These are phyloP conservation scores for Marsdenia floribunda DNA, from an alignment of 257 asterid genomes.

Conservation along the genomic window DNA sequence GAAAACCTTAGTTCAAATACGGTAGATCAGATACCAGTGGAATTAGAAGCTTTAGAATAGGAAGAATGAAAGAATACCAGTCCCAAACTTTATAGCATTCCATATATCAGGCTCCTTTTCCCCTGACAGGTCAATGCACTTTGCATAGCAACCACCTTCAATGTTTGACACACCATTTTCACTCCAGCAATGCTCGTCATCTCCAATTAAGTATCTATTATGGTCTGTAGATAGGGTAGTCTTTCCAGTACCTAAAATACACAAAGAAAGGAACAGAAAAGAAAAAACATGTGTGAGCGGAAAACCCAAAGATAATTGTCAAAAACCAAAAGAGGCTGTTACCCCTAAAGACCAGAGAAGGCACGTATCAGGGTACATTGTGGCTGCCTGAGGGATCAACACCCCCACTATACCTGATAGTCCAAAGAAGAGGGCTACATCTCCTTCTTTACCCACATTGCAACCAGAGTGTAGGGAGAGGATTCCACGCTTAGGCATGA, in stretches of 20 bases:
- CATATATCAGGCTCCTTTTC: constrained; percentile 98
- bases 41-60: not conserved
- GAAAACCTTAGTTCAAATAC: not conserved
- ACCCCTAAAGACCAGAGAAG: constrained; percentile 2
- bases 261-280: constrained; percentile 4
- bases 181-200: constrained; percentile 99
- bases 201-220: constrained; percentile 81
- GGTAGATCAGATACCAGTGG: not conserved
- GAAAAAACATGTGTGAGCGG: constrained; percentile 6
- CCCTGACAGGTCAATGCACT: constrained; percentile 75
- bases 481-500: constrained; percentile 90
- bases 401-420: constrained; percentile 60
- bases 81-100: constrained; percentile 91
- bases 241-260: constrained; percentile 74
- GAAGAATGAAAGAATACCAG: constrained; percentile 38
- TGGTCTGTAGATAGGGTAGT: constrained; percentile 88
- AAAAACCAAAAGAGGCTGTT: not conserved
- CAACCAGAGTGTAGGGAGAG: constrained; percentile 93
- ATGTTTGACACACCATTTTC: constrained; percentile 86
- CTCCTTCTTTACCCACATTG: constrained; percentile 84
- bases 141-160: constrained; percentile 96
- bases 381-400: constrained; percentile 19
- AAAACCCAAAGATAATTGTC: not conserved
- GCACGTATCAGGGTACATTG: constrained; percentile 15
- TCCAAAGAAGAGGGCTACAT: constrained; percentile 92